phyloP scores from a whole-genome alignment of 768 basidiomycete species.

The Mycena vitilis region DNA sequence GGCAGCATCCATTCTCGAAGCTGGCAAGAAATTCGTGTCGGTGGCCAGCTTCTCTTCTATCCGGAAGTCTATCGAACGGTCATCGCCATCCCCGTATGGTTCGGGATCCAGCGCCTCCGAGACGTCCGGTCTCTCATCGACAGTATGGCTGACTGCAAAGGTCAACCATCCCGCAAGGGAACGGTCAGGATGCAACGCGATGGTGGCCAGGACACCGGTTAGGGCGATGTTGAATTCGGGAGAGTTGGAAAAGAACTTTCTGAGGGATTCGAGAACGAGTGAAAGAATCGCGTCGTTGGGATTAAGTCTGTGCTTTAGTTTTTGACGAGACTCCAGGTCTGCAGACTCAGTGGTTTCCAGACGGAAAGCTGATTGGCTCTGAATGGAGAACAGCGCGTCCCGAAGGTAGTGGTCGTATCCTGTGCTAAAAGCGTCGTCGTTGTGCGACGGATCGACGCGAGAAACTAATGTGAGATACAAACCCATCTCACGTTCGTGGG shows the following conservation, averaged over 20 bases:
- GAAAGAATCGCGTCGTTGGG: slow-evolving; percentile 82
- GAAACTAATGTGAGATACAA: slow-evolving; percentile 84
- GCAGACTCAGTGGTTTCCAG: slow-evolving; percentile 53
- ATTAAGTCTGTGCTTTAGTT: slow-evolving; percentile 79
- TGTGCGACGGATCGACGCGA: slow-evolving; percentile 78
- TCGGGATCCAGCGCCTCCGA: slow-evolving; percentile 36
- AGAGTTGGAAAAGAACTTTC: slow-evolving; percentile 86
- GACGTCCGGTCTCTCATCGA: slow-evolving; percentile 29
- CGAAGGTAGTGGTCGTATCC: slow-evolving; percentile 86
- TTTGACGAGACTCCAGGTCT: slow-evolving; percentile 53
- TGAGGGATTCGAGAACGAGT: slow-evolving; percentile 73
- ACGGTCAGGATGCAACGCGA: slow-evolving; percentile 88
- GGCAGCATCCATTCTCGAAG: slow-evolving; percentile 75
- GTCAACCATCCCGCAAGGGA: slow-evolving; percentile 92
- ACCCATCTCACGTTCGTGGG: slow-evolving; percentile 86
- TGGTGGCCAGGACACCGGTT: slow-evolving; percentile 82
- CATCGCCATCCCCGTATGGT: slow-evolving; percentile 72
- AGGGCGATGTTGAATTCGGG: slow-evolving; percentile 91
- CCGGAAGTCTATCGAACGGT: slow-evolving; percentile 82
- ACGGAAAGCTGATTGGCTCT: slow-evolving; percentile 70
- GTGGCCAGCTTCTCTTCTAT: slow-evolving; percentile 74
- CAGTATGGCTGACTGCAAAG: slow-evolving; percentile 62
- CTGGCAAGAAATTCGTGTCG: slow-evolving; percentile 69
- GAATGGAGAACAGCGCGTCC: slow-evolving; percentile 78
- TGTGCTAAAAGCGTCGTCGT: slow-evolving; percentile 81